phyloP scores from a whole-genome alignment of 805 yeast species.

The Barnettozyma vustinii region DNA sequence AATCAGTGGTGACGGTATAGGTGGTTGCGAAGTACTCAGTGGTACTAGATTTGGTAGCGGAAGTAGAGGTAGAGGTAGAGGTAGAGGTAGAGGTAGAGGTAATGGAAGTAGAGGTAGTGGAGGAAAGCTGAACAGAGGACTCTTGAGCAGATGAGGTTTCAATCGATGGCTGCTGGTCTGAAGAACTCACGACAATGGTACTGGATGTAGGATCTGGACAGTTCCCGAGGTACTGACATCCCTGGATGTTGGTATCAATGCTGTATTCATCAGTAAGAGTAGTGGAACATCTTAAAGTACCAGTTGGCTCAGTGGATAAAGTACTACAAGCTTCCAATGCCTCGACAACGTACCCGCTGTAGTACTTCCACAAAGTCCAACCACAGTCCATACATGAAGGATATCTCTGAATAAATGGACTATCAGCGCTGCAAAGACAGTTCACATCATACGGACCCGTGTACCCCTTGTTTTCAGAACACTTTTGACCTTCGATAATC shows the following conservation, averaged over 20 bases:
- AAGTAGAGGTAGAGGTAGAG: neutral
- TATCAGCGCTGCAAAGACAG: conserved; percentile 25
- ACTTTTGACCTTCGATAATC: conserved; percentile 4
- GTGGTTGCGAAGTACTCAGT: conserved; percentile 7
- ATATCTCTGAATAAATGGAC: conserved; percentile 22
- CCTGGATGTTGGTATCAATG: conserved; percentile 7
- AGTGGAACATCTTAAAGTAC: conserved; percentile 11
- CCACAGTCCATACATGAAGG: conserved; percentile 30
- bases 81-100: too few relatives aligned
- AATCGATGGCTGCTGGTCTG: neutral
- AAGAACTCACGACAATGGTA: neutral
- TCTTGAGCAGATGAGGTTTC: neutral
- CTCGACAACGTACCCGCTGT: conserved; percentile 24
- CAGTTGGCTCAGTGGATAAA: conserved; percentile 17
- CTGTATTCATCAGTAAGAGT: conserved; percentile 9
- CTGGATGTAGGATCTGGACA: conserved; percentile 12
- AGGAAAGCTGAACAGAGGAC: neutral
- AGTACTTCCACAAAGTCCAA: conserved; percentile 31
- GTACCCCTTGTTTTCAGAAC: neutral
- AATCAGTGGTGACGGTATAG: conserved; percentile 16
- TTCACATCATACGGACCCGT: conserved; percentile 11
- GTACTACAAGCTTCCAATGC: conserved; percentile 26
- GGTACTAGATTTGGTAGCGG: conserved; percentile 1
- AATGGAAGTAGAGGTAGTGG: too few relatives aligned
- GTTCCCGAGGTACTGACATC: conserved; percentile 9